Conservation (phyloP, 257 asterid species). For the Lycium barbarum region DNA sequence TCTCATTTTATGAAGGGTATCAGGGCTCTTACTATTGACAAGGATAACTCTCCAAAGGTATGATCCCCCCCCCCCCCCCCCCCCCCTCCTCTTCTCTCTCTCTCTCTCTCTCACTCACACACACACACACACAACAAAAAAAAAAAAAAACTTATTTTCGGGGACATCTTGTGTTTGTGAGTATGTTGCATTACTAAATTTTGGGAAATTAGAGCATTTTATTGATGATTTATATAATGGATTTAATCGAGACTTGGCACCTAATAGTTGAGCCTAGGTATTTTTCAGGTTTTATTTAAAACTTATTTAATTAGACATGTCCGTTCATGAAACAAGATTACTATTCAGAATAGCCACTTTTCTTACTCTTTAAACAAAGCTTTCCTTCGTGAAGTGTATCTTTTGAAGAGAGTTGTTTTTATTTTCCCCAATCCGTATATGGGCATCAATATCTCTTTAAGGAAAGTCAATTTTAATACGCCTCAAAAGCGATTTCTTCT, state of each 20-base stretch:
- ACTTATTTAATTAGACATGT: no score
- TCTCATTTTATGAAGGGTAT: conserved; percentile 61
- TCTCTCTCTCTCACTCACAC: conserved; percentile 35
- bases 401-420: no score
- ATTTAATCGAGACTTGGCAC: not conserved
- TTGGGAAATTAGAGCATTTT: not conserved
- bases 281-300: no score
- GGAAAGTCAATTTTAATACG: no score
- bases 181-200: not conserved
- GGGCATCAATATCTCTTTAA: no score
- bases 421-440: no score
- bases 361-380: no score
- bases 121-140: not conserved
- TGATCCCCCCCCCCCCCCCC: not conserved
- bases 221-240: not conserved
- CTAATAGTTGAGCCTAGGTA: not conserved
- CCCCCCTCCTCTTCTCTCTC: conserved; percentile 34
- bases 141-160: not conserved
- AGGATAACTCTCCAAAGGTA: conserved; percentile 86
- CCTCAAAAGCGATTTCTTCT: no score
- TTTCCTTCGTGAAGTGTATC: no score
- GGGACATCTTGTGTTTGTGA: not conserved
- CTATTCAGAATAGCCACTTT: no score
- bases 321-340: no score
- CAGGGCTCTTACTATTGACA: conserved; percentile 84